phyloP scores from a whole-genome alignment of 345 rosid species.

The Populus pruinosa region DNA sequence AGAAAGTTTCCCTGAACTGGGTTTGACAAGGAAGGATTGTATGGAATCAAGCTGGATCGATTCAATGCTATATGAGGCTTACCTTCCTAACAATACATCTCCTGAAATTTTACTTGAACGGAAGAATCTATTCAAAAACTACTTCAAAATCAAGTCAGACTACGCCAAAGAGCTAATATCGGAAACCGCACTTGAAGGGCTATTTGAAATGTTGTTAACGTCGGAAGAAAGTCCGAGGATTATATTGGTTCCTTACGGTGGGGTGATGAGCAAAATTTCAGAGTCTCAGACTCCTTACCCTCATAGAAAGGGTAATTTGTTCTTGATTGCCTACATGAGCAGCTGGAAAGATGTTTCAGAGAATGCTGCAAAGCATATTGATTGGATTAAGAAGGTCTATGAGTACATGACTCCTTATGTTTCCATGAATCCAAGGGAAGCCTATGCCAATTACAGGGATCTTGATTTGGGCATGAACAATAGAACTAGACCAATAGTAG shows the following conservation, averaged over 20 bases:
- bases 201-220: background rate
- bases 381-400: constrained; percentile 14
- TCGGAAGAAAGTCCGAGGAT: background rate
- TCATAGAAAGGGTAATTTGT: background rate
- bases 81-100: background rate
- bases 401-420: constrained; percentile 18
- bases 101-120: background rate
- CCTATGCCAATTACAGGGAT: constrained; percentile 18
- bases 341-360: background rate
- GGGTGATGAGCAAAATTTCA: background rate
- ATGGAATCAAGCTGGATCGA: background rate
- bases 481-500: background rate
- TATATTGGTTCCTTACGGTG: background rate
- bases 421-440: constrained; percentile 8
- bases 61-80: background rate
- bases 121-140: background rate
- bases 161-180: background rate
- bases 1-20: background rate
- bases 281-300: background rate
- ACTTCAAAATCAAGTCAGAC: background rate
- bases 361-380: background rate
- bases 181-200: background rate
- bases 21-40: background rate
- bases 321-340: background rate
- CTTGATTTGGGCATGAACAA: constrained; percentile 17